Evolutionary conservation across 2,329 filamentous ascomycete species (phyloP).

Genomic region (Neoscytalidium dimidiatum): DNA sequence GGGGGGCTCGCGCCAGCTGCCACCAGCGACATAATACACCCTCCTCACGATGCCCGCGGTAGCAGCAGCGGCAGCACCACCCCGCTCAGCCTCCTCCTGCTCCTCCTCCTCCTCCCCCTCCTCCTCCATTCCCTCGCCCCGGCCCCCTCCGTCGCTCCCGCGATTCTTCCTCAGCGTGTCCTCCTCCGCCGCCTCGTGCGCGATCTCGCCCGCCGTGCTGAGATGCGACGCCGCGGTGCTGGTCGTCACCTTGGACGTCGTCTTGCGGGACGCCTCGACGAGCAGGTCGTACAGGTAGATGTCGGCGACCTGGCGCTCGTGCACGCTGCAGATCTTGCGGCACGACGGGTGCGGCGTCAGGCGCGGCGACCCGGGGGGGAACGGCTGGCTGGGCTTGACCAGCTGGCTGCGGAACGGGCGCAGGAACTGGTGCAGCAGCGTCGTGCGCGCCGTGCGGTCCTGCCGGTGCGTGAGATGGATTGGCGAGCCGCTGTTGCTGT

Average conservation of each 20-base stretch:
- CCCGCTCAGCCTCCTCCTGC: no score
- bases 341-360: slow-evolving; percentile 40
- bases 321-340: slow-evolving; percentile 36
- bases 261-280: slow-evolving; percentile 21
- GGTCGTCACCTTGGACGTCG: not conserved
- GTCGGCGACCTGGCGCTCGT: slow-evolving; percentile 43
- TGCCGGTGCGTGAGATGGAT: slow-evolving; percentile 33
- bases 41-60: slow-evolving; percentile 27
- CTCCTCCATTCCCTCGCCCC: no score
- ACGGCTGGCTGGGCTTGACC: slow-evolving; percentile 31
- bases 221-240: slow-evolving; percentile 18
- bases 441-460: slow-evolving; percentile 42
- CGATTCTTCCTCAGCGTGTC: slow-evolving; percentile 15
- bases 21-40: slow-evolving; percentile 59
- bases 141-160: no score
- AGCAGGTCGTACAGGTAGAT: slow-evolving; percentile 51
- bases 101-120: no score
- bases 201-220: slow-evolving; percentile 3
- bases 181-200: not conserved
- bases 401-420: slow-evolving; percentile 40
- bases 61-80: no score
- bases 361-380: slow-evolving; percentile 43
- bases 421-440: slow-evolving; percentile 40
- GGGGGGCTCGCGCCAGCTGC: slow-evolving; percentile 57
- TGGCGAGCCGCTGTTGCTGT: slow-evolving; percentile 11